These are phyloP conservation scores for Cladosporium halotolerans DNA, from an alignment of 2,329 filamentous ascomycete species.

Conservation along the genomic window DNA sequence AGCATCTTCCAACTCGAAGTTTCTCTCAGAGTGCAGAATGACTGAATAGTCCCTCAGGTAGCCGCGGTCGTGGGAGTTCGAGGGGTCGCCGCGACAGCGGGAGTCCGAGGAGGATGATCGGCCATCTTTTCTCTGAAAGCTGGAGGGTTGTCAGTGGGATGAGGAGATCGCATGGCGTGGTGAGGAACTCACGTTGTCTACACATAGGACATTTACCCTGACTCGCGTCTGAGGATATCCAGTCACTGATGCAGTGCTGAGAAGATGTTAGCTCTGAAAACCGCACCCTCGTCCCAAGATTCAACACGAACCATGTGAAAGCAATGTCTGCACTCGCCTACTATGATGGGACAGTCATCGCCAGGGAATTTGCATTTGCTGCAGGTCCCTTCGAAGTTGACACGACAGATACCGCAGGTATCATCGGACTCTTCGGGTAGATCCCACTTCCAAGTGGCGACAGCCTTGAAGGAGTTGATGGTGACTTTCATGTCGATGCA, in stretches of 20 bases:
- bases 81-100: background rate
- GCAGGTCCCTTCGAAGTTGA: slow-evolving; percentile 95
- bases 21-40: background rate
- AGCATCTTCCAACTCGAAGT: background rate
- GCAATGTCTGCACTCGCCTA: slow-evolving; percentile 92
- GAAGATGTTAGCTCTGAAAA: slow-evolving; percentile 13
- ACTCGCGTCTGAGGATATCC: slow-evolving; percentile 91
- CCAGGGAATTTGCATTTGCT: slow-evolving; percentile 97
- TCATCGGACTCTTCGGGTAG: slow-evolving; percentile 78
- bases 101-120: slow-evolving; percentile 13
- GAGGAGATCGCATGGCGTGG: background rate
- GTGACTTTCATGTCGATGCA: slow-evolving; percentile 74
- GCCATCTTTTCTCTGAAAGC: slow-evolving; percentile 30
- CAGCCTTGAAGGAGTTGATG: slow-evolving; percentile 86
- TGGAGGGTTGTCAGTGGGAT: slow-evolving; percentile 1
- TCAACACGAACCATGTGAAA: slow-evolving; percentile 75
- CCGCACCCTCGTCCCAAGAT: background rate
- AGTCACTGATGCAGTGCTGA: slow-evolving; percentile 90
- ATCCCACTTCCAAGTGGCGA: slow-evolving; percentile 97
- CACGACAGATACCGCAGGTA: slow-evolving; percentile 96
- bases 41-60: background rate
- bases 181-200: slow-evolving; percentile 54
- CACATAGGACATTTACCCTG: slow-evolving; percentile 98
- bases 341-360: slow-evolving; percentile 89
- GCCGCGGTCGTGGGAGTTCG: slow-evolving; percentile 4